phyloP scores from a whole-genome alignment of 2,329 filamentous ascomycete species.

The Cordyceps tenuipes region DNA sequence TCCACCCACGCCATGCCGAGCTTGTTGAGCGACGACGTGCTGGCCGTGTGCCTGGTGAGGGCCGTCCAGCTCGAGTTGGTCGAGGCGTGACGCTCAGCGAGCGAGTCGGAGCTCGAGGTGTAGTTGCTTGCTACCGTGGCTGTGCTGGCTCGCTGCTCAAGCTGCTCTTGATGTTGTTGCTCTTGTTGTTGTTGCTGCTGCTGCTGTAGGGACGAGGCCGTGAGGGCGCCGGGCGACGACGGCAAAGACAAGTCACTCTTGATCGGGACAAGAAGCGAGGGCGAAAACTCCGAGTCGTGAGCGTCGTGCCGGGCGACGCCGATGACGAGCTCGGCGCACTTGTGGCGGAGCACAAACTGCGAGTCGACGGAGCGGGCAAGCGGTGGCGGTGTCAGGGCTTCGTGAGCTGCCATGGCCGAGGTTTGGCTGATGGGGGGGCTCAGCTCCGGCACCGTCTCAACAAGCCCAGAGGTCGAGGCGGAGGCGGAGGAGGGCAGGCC shows the following conservation, averaged over 20 bases:
- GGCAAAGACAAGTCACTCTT: constrained; percentile 28
- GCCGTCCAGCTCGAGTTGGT: constrained; percentile 45
- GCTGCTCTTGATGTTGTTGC: constrained; percentile 27
- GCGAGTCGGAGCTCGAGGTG: constrained; percentile 39
- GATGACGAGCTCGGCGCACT: constrained; percentile 35
- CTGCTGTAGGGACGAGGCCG: constrained; percentile 21
- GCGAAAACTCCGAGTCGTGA: constrained; percentile 51
- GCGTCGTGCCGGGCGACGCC: constrained; percentile 50
- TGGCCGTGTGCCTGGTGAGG: constrained; percentile 45
- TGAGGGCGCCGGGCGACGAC: constrained; percentile 1
- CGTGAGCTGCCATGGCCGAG: constrained; percentile 32
- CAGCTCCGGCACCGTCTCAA: constrained; percentile 36
- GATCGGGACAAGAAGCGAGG: constrained; percentile 55
- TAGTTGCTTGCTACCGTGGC: constrained; percentile 43
- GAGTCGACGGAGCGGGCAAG: constrained; percentile 25
- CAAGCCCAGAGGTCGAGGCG: constrained; percentile 17
- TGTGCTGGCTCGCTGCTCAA: constrained; percentile 41
- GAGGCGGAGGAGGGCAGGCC: constrained; percentile 19
- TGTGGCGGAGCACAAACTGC: constrained; percentile 24
- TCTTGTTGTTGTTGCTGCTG: constrained; percentile 28
- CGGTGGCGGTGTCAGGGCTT: constrained; percentile 35
- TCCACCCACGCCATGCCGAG: constrained; percentile 24
- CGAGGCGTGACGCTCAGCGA: constrained; percentile 44
- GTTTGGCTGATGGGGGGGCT: constrained; percentile 43
- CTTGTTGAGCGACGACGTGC: constrained; percentile 38